Conservation (phyloP, 2,329 filamentous ascomycete genomes). For the Chaetomium olivaceum region DNA sequence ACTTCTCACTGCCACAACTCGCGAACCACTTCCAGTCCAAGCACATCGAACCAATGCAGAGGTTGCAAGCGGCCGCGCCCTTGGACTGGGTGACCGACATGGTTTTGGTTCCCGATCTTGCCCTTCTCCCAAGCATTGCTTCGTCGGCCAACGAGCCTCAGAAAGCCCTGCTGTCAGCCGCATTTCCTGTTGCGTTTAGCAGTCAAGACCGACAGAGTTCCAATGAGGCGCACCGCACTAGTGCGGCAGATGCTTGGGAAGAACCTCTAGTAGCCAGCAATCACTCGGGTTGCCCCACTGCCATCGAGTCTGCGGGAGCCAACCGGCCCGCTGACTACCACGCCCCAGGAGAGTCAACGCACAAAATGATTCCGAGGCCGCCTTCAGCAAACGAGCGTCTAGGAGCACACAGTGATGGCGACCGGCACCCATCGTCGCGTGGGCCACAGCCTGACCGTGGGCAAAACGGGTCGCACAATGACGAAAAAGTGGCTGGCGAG, state of each 20-base stretch:
- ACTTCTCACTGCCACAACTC: constrained; percentile 60
- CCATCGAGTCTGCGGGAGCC: neutral
- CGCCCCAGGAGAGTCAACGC: neutral
- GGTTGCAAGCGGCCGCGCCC: constrained; percentile 26
- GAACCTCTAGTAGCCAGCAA: neutral
- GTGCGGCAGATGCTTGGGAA: neutral
- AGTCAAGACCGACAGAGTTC: constrained; percentile 7
- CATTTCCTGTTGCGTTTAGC: constrained; percentile 42
- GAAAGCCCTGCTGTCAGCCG: constrained; percentile 42
- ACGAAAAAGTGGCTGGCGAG: constrained; percentile 24
- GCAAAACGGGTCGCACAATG: constrained; percentile 24
- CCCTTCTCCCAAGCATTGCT: constrained; percentile 36
- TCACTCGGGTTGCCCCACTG: neutral
- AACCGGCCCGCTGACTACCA: neutral
- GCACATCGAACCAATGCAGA: constrained; percentile 40
- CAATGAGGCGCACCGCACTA: neutral
- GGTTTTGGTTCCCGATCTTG: constrained; percentile 45
- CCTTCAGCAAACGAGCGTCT: constrained; percentile 16
- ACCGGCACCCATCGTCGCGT: constrained; percentile 27
- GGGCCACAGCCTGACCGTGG: constrained; percentile 13
- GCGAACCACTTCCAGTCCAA: constrained; percentile 57
- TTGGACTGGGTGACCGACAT: constrained; percentile 51
- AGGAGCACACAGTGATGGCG: constrained; percentile 13
- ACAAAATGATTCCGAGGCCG: constrained; percentile 1
- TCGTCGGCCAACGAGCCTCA: constrained; percentile 37